These are phyloP conservation scores for Elsinoe perseae DNA, from an alignment of 2,329 filamentous ascomycete species.

Conservation along the genomic window DNA sequence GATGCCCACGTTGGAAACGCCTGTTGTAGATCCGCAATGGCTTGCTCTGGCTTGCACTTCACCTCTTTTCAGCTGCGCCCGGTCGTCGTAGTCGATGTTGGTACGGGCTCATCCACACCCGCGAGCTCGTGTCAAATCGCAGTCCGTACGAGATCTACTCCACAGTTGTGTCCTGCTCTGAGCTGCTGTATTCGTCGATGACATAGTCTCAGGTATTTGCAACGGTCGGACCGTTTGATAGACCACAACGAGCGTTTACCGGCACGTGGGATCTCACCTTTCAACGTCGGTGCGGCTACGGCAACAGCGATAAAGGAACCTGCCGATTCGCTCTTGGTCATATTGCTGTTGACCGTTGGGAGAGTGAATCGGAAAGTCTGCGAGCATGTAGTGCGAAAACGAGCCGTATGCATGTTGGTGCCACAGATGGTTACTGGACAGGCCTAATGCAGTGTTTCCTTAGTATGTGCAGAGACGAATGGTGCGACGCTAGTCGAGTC, in stretches of 20 bases:
- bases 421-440: background rate
- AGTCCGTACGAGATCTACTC: background rate
- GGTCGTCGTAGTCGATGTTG: background rate
- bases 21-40: conserved; percentile 1
- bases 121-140: background rate
- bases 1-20: background rate
- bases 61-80: conserved; percentile 1
- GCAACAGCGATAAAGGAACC: background rate
- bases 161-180: background rate
- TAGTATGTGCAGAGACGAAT: background rate
- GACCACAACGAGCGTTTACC: background rate
- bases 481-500: conserved; percentile 5
- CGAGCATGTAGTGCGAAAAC: background rate
- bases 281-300: background rate
- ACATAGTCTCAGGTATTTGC: conserved; percentile 1
- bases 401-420: background rate
- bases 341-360: conserved; percentile 1
- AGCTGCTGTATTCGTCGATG: background rate
- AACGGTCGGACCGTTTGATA: background rate
- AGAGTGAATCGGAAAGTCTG: background rate
- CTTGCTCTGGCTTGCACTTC: conserved; percentile 11
- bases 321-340: background rate
- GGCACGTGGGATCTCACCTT: background rate
- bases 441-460: background rate
- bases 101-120: background rate